Evolutionary conservation across 2,329 filamentous ascomycete species (phyloP), one percentile per base, ranked within the genome.

Genomic region (Teratosphaeria viscida): DNA sequence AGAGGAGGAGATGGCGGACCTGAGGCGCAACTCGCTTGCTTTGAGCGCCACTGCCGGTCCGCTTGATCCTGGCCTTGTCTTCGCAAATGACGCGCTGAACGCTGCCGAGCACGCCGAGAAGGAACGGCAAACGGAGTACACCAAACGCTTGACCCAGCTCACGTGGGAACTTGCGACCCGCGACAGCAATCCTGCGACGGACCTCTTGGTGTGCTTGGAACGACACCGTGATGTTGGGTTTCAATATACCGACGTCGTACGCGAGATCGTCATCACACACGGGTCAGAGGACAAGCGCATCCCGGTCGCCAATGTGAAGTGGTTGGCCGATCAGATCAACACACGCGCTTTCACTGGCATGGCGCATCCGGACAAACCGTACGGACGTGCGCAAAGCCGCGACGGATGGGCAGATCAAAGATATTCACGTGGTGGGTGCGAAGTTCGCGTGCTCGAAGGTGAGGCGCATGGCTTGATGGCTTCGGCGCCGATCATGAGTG

Each of bases 381-480:
- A 58, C 23, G 59, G 58, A 47, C 52, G 61, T 52, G 53, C 60
- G 59, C 57, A 52, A 10, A 52, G 55, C n/a, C 52, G 61, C 37
- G 62, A 61, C 34, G 56, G 65, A 55, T 54, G 58, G 11, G 16
- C 43, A 23, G 52, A 29, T 37, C 49, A 59, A 23, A 37, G 14
- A n/a, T 35, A 26, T 23, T 27, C 58, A 19, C 23, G 35, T 27
- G 66, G 89, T 34, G 82, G 89, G 55, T 97, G 92, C 73, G 94
- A 97, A 72, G 90, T 99, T 14, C 81, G 92, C 5, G 85, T 97
- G 5, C 79, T 99, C 2, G 89, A 95, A 65, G 90, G 89, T 5
- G 92, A 99, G 73, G 90, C 92, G 2, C 94, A 99, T 71, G 92
- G 94, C 0, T 78, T 99, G 27, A 99, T 99, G 94, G 94, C 94